Evolutionary conservation across 1,139 yeast species (phyloP).

Genomic region (Blastobotrys raffinosifermentans): DNA sequence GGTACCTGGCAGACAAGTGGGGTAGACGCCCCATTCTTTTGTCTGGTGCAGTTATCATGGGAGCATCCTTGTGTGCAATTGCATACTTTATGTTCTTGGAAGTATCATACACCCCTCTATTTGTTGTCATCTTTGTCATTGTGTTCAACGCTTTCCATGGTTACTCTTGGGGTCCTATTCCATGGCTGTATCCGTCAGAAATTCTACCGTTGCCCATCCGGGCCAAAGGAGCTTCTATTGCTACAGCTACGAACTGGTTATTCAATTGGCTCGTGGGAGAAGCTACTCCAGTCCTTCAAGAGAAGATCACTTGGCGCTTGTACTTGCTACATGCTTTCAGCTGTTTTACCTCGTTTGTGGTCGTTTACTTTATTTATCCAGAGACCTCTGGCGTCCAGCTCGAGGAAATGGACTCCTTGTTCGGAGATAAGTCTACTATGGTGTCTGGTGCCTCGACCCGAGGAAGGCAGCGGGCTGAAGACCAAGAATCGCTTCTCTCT

Average conservation of each 20-base stretch:
- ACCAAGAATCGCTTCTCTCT: constrained; percentile 22
- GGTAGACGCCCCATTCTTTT: constrained; percentile 80
- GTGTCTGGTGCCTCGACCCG: constrained; percentile 18
- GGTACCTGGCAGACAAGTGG: constrained; percentile 88
- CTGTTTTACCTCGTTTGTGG: constrained; percentile 64
- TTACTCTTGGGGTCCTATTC: constrained; percentile 86
- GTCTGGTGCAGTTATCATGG: constrained; percentile 78
- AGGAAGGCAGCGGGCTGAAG: constrained; percentile 12
- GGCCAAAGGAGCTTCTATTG: constrained; percentile 85
- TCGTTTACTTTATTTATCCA: constrained; percentile 68
- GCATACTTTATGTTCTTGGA: constrained; percentile 61
- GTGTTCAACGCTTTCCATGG: constrained; percentile 84
- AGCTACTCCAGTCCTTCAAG: constrained; percentile 81
- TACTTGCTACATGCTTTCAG: constrained; percentile 76
- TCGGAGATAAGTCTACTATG: constrained; percentile 52
- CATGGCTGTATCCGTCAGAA: constrained; percentile 88
- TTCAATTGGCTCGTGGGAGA: constrained; percentile 90
- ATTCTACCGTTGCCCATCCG: constrained; percentile 83
- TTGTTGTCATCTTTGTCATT: constrained; percentile 72
- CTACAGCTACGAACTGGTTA: constrained; percentile 94
- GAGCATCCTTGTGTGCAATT: constrained; percentile 56
- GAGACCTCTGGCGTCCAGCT: constrained; percentile 86
- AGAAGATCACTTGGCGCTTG: constrained; percentile 68
- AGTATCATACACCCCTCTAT: constrained; percentile 55
- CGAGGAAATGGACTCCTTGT: constrained; percentile 82